phyloP scores from a whole-genome alignment of 2,329 filamentous ascomycete species.

The Cladosporium sp. region DNA sequence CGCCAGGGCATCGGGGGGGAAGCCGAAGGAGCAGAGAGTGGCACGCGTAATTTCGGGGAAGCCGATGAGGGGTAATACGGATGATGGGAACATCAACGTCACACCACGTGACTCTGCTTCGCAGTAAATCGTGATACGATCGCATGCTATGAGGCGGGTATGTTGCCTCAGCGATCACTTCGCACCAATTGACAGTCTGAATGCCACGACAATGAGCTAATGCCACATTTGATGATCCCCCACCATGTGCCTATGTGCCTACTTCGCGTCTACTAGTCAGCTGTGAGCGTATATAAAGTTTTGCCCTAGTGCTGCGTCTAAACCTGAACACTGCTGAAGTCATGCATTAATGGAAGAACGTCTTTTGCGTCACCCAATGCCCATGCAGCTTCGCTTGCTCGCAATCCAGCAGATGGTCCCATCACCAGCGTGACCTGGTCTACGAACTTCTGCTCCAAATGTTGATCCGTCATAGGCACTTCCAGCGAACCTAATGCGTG shows the following conservation, averaged over 20 bases:
- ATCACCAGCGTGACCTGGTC: constrained; percentile 44
- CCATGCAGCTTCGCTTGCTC: constrained; percentile 25
- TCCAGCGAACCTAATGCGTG: constrained; percentile 50
- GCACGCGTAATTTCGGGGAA: no score
- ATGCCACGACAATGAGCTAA: no score
- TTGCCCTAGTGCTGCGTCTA: no score
- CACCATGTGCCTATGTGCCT: neutral
- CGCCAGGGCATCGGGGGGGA: neutral
- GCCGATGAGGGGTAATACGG: no score
- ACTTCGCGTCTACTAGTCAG: no score
- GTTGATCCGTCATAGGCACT: constrained; percentile 44
- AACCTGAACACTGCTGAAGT: neutral
- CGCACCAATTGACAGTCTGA: no score
- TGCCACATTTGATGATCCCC: neutral
- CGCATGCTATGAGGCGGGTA: no score
- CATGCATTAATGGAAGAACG: neutral
- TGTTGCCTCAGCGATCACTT: no score
- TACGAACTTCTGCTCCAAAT: constrained; percentile 47
- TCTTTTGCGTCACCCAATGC: constrained; percentile 14
- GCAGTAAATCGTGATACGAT: no score
- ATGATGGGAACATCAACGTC: neutral
- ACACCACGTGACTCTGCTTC: no score
- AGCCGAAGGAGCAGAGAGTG: neutral
- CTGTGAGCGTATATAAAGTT: no score
- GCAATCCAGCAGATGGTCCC: constrained; percentile 28